phyloP scores from a whole-genome alignment of 2,329 filamentous ascomycete genomes.

The Sodiomyces alkalinus region DNA sequence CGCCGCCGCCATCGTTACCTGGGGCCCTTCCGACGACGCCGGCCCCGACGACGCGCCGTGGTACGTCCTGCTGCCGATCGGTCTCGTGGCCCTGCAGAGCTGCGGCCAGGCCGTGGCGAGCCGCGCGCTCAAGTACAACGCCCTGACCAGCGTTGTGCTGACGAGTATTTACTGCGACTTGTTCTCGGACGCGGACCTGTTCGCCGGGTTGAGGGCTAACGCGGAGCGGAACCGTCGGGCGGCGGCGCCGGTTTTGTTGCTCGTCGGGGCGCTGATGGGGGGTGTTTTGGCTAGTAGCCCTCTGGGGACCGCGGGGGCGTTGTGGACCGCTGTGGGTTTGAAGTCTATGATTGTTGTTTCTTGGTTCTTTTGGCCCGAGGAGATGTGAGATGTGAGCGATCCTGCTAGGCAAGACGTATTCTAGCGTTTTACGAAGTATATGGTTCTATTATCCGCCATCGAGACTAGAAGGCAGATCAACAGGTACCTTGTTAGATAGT shows the following conservation, averaged over 20 bases:
- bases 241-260: conserved; percentile 31
- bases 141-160: conserved; percentile 62
- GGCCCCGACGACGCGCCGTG: conserved; percentile 32
- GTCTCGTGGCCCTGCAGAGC: conserved; percentile 59
- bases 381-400: too few relatives aligned
- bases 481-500: too few relatives aligned
- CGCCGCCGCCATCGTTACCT: conserved; percentile 26
- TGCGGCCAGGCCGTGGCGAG: conserved; percentile 67
- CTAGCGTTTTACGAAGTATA: too few relatives aligned
- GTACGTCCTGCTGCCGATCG: conserved; percentile 50
- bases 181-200: conserved; percentile 46
- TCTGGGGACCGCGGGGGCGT: conserved; percentile 32
- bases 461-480: too few relatives aligned
- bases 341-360: conserved; percentile 40
- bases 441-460: too few relatives aligned
- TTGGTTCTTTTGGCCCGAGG: conserved; percentile 47
- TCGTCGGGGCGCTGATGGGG: conserved; percentile 33
- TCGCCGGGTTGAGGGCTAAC: conserved; percentile 26
- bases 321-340: conserved; percentile 44
- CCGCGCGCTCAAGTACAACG: conserved; percentile 51
- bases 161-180: conserved; percentile 74
- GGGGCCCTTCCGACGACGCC: conserved; percentile 22
- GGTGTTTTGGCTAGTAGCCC: conserved; percentile 32
- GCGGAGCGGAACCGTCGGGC: conserved; percentile 34
- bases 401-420: too few relatives aligned